Base-by-base conservation (phyloP, 495 filamentous ascomycete species). In the Annulohypoxylon nitens region DNA sequence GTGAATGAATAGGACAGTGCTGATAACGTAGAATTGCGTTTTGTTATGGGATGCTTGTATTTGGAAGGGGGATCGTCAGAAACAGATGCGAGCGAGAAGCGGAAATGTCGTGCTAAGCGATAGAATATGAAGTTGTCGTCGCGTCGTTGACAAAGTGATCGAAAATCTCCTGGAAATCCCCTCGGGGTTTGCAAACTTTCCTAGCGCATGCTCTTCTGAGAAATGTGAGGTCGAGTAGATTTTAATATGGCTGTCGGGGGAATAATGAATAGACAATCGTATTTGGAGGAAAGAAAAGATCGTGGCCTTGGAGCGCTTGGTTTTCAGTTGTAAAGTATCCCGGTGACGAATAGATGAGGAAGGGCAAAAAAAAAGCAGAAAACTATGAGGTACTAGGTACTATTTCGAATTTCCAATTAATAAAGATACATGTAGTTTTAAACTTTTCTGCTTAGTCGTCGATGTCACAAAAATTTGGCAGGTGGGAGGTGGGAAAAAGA, bases 181-280 rank as follows among this genome's bases (percentile, higher is more conserved):
- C 69, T 53, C 12, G 50, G 54, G 65, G 60, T 51, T 43, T 43
- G 41, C 47, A 66, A 62, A 41, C 20, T 58, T 45, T 45, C 47
- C 69, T 75, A 75, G 54, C 64, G 61, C 73, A 75, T 75, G 36
- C 73, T 75, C 61, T 67, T 50, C 16, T 11, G 47, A 37, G 53
- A 36, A 9, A 25, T 30, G 10, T 16, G 16, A 57, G 18, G 3
- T 57, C 53, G 18, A 66, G 41, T 9, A 6, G 36, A 34, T 23
- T 23, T 12, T 14, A 53, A 55, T 43, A 30, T 33, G 47, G 47
- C 30, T 16, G 50, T 30, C 11, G 23, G 34, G 11, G 43, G 18
- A 26, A 60, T 26, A 43, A 45, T 30, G 25, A 34, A 14, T 26
- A 20, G 11, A 4, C 12, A n/a, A 12, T 60, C 20, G 57, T 60